Evolutionary conservation across 2,329 filamentous ascomycete species (phyloP).

Genomic region (Cucurbitaria berberidis): DNA sequence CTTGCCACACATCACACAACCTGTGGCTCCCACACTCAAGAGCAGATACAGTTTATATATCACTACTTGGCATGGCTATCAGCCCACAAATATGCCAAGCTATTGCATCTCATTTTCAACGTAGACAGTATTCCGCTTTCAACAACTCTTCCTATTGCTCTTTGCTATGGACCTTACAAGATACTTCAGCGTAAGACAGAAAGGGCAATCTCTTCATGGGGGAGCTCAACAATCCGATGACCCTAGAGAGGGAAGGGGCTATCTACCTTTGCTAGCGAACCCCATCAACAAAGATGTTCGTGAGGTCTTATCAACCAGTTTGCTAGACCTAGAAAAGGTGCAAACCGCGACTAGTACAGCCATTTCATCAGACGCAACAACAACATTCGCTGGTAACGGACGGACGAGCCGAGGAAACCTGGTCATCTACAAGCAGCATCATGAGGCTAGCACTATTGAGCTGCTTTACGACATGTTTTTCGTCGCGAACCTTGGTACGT

Average conservation of each 20-base stretch:
- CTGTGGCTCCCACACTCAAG: not conserved
- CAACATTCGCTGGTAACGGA: slow-evolving; percentile 19
- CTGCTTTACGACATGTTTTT: slow-evolving; percentile 68
- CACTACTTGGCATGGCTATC: not conserved
- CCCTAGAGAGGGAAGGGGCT: slow-evolving; percentile 3
- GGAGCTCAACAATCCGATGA: not conserved
- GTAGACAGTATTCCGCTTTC: not conserved
- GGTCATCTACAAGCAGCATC: slow-evolving; percentile 35
- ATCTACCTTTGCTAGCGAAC: slow-evolving; percentile 23
- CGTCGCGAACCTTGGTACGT: slow-evolving; percentile 63
- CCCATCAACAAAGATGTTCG: slow-evolving; percentile 30
- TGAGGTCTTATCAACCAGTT: slow-evolving; percentile 12
- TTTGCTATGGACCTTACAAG: slow-evolving; percentile 24
- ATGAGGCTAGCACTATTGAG: slow-evolving; percentile 61
- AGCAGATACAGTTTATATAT: slow-evolving; percentile 3
- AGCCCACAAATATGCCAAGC: not conserved
- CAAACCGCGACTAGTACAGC: slow-evolving; percentile 9
- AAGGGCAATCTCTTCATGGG: not conserved
- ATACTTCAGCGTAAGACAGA: slow-evolving; percentile 25
- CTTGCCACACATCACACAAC: slow-evolving; percentile 3
- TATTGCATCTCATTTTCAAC: not conserved
- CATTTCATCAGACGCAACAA: slow-evolving; percentile 11
- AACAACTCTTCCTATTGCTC: not conserved
- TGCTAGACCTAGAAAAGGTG: slow-evolving; percentile 21
- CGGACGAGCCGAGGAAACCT: slow-evolving; percentile 27